Evolutionary conservation across 257 asterid genomes (phyloP), one percentile per base, ranked within the genome.

Genomic region (Ilex aquifolium): DNA sequence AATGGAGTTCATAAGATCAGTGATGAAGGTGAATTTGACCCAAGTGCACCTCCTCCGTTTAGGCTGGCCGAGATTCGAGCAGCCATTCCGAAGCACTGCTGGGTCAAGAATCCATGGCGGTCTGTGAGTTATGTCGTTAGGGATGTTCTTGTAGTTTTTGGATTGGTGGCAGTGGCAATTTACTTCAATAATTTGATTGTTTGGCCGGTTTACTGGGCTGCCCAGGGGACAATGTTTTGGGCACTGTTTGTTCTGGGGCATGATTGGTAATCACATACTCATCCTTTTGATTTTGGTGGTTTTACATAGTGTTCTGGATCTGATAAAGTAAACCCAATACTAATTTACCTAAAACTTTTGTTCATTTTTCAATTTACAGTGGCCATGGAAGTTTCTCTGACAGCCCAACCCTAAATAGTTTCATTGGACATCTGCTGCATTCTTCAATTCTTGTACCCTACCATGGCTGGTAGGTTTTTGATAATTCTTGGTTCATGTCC

Each of bases 191-290:
- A 2, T 44, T 69, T 76, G 76, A 40, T 55, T 16, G 61, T 75
- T 51, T 79, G 81, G 80, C 77, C 81, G 4, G 0, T 66, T 7
- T 79, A 79, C 27, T 79, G 84, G 84, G 68, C 64, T 66, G 76
- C 75, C 30, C 81, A 75, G 68, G 84, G 84, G 6, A 79, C 81
- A 3, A 75, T 79, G 74, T 79, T 79, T 53, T 79, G 84, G 84
- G 84, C 84, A 6, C 39, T 79, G 15, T 79, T 79, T 55, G 84
- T 79, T 44, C 84, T 75, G 48, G 84, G 84, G 4, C 84, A 79
- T 48, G 84, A 79, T 46, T 79, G 84, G 84, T 75, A 75, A 58
- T 17, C 0, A 32, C 14, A 27, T 14, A 2, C 16, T 14, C 2
- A 44, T 31, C 13, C 6, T 13, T 32, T 15, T 2, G 11, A 42